Evolutionary conservation across 116 monocot species (phyloP), one percentile per base, ranked within the genome.

Genomic region (Dioscorea cayenensis): DNA sequence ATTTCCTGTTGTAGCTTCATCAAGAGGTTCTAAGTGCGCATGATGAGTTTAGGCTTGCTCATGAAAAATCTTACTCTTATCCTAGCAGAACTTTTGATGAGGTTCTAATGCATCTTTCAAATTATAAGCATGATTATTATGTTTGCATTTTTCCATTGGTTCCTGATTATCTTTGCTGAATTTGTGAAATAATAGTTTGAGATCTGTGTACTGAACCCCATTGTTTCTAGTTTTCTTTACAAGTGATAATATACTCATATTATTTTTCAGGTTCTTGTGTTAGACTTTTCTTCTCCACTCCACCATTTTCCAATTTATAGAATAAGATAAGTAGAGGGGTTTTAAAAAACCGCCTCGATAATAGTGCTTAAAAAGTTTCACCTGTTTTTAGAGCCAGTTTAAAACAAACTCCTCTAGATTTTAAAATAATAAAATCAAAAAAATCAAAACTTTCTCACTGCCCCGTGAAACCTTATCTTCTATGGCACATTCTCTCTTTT

Each of bases 11-110:
- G 16, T 71, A 83, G 87, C 77, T 87, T 17, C 74, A 77, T 12
- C 77, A 83, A 65, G 80, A 78, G 28, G 75, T 70, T 67, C 10
- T 66, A 20, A 68, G 19, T 21, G 78, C 79, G 70, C 79, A 36
- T 28, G 82, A 79, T 16, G 73, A 82, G 19, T 64, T 71, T 37
- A 78, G 72, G 60, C 20, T 71, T 21, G 73, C 74, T 70, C 63
- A 55, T 80, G 77, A 80, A 64, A 67, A 74, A 55, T 37, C 73
- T 66, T 25, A 12, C 55, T 60, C 72, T 22, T 22, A 29, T 48
- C 50, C 68, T 4, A 14, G 22, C 59, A 29, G 52, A 60, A 35
- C n/a, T 72, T 23, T 14, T 48, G 35, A 60, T 61, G 58, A 72
- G 71, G 83, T 83, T 76, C 43, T 48, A n/a, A 22, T 71, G 28